Percentiles rank a stretch among this genome's conserved stretches.
Conservation (phyloP, 2,329 filamentous ascomycete species). For the Colletotrichum tabaci region DNA sequence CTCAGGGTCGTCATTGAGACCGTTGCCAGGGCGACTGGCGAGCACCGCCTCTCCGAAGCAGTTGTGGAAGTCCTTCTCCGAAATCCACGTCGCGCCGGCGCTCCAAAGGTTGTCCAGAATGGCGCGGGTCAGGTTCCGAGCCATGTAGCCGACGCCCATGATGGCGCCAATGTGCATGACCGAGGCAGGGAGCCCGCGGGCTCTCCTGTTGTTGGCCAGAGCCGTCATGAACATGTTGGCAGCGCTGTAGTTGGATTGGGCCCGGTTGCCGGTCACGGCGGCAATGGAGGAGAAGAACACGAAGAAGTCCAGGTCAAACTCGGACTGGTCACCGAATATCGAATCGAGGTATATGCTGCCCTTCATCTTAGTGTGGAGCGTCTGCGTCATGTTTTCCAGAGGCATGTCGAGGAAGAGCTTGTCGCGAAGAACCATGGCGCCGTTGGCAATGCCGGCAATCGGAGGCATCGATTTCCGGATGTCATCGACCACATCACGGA, state of each 20-base stretch:
- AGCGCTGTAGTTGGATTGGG: slow-evolving; percentile 61
- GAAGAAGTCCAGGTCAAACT: slow-evolving; percentile 52
- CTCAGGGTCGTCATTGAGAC: background rate
- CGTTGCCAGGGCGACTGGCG: slow-evolving; percentile 47
- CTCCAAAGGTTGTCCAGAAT: slow-evolving; percentile 13
- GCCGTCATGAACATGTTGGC: slow-evolving; percentile 60
- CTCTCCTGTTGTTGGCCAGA: slow-evolving; percentile 53
- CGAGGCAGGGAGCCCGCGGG: slow-evolving; percentile 54
- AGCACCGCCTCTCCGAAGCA: slow-evolving; percentile 59
- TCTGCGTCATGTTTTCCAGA: too few species aligned
- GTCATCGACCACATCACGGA: too few species aligned
- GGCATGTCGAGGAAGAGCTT: too few species aligned
- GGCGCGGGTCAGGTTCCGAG: slow-evolving; percentile 36
- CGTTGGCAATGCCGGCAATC: too few species aligned
- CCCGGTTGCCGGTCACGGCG: slow-evolving; percentile 48
- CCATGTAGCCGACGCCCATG: slow-evolving; percentile 59
- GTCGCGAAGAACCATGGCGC: too few species aligned
- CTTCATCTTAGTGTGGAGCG: slow-evolving; percentile 3
- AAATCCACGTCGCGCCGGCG: slow-evolving; percentile 35
- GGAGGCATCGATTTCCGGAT: too few species aligned
- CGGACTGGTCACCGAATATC: background rate
- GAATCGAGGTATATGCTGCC: slow-evolving; percentile 10
- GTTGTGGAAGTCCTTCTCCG: slow-evolving; percentile 55
- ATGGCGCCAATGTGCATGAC: slow-evolving; percentile 56
- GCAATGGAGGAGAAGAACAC: slow-evolving; percentile 44